Evolutionary conservation across 2,329 filamentous ascomycete genomes (phyloP), one percentile per base, ranked within the genome.

Genomic region (Gyromitra esculenta): DNA sequence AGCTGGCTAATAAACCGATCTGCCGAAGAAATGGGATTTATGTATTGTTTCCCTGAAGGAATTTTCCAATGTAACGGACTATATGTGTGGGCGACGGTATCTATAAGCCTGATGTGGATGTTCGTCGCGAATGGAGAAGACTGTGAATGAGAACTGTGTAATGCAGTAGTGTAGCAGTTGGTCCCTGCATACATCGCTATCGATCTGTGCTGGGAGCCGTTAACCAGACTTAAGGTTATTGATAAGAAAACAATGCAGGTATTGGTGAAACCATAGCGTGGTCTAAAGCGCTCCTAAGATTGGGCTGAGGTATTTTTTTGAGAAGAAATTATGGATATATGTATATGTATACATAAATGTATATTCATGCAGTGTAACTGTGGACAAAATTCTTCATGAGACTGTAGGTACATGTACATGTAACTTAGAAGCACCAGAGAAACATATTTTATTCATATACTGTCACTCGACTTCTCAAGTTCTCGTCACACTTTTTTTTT

Each of bases 1-100:
- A 63, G 18, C 60, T 63, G 60, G 60, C 57, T n/a, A 39, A 31
- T 48, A 41, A 45, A 15, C 13, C 41, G 21, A 63, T 63, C 60
- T 31, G 21, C 41, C 60, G 21, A 63, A 31, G 60, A 35, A 48
- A 48, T 48, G 11, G 7, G 4, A 60, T 41, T 39, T 60, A 60
- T 39, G 56, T 59, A 18, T 31, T 48, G 57, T n/a, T 62, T 41
- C 37, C 37, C 37, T 13, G 25, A 37, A 37, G 13, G 25, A 41
- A 37, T 59, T 35, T 54, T 31, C 21, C 21, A 18, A 54, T 13
- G 50, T 21, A 25, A 21, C 45, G 45, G 15, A 15, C 45, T 50
- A 18, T n/a, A 8, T 57, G 37, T 57, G 31, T 37, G 7, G 31
- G 54, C 13, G 54, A 37, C 31, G n/a, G 18, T 37, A 37, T 57